Evolutionary conservation across 768 basidiomycete species (phyloP), one percentile per base, ranked within the genome.

Genomic region (Rhodotorula graminis): DNA sequence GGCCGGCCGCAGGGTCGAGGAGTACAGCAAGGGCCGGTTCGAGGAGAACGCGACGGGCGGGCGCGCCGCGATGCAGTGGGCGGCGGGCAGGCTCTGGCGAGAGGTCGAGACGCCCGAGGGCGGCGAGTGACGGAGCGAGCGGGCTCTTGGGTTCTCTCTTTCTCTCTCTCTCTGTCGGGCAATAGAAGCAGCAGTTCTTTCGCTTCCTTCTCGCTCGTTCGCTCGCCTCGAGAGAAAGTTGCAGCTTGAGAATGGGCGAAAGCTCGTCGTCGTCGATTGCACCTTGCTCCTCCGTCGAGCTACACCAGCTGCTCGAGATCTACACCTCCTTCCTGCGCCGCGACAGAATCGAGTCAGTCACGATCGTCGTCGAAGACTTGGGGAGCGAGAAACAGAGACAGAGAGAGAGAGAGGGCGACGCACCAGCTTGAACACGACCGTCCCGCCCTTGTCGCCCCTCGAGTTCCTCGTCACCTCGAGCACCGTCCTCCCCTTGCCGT

Each of bases 41-140:
- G 72, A 70, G 61, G 62, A 59, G 63, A 76, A 76, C 42, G 75
- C 75, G 42, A 33, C 42, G 14, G 61, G 49, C n/a, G 75, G 75
- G 7, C 53, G 72, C 46, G 49, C 37, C 4, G 75, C 75, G 29
- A 73, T 76, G 75, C 46, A 62, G 65, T 69, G 53, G 56, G 66
- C 66, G 15, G 71, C 65, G 58, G 61, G 52, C 47, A 59, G 50
- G n/a, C 55, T 68, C 27, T 74, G 73, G 73, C 56, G 61, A 1
- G 49, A 63, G 29, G 52, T 63, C 16, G 61, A 63, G 61, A 40
- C 31, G 21, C 61, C 61, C 1, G 33, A 52, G 23, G 61, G 61
- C 5, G 61, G 61, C 19, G 61, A 63, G 61, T 63, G 44, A 33
- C 4, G 49, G 44, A 2, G 44, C 44, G 12, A 18, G 12, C 44